Conservation (phyloP, 306 rosid species). For the Begonia fuchsioides region DNA sequence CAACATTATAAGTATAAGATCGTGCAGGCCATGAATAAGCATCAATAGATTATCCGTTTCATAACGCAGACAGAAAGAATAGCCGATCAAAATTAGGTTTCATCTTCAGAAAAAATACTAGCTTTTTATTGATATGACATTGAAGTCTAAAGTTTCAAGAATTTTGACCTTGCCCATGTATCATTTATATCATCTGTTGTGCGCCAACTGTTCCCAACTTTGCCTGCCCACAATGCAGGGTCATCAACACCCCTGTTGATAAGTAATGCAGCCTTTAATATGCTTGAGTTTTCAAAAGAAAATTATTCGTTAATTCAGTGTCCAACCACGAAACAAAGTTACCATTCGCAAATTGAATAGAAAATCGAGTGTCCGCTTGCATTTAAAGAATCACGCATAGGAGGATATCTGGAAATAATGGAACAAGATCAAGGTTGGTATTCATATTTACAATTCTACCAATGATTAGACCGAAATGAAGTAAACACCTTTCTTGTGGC, state of each 20-base stretch:
- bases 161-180: conserved; percentile 79
- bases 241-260: conserved; percentile 71
- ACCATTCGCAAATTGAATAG: conserved; percentile 91
- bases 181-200: conserved; percentile 87
- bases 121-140: too few relatives aligned
- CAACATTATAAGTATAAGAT: too few relatives aligned
- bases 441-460: conserved; percentile 3
- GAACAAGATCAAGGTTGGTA: conserved; percentile 17
- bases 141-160: conserved; percentile 11
- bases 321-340: conserved; percentile 12
- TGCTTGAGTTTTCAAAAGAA: too few relatives aligned
- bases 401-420: conserved; percentile 64
- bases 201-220: conserved; percentile 95
- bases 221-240: conserved; percentile 94
- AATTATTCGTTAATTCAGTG: too few relatives aligned
- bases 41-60: too few relatives aligned
- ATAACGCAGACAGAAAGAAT: too few relatives aligned
- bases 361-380: conserved; percentile 47
- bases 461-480: conserved; percentile 15
- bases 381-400: conserved; percentile 88
- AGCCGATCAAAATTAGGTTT: too few relatives aligned
- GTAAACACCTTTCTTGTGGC: conserved; percentile 50
- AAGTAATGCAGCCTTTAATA: too few relatives aligned
- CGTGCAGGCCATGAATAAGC: too few relatives aligned
- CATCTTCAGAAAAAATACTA: too few relatives aligned